Base-by-base conservation (phyloP, 306 rosid genomes). In the Morella rubra region DNA sequence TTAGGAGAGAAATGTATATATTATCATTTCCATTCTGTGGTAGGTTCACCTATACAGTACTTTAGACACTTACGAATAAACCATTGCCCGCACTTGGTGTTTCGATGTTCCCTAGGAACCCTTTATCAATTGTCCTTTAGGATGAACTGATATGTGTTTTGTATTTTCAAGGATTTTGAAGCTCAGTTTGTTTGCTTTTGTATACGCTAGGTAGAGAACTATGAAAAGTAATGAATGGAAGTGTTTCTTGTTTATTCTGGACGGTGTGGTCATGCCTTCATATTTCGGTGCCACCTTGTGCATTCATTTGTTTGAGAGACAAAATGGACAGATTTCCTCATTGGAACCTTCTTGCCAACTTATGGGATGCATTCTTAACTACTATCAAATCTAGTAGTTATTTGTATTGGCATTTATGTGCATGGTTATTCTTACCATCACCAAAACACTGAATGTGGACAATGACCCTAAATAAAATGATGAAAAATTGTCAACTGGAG, bases 351-450 rank as follows among this genome's bases (percentile, higher is more conserved):
- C 32, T 40, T 7, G 12, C 18, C 24, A 51, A 47, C 72, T 22
- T 9, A 49, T 20, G 44, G 32, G 24, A 6, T 66, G 69, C 55
- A 72, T 20, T 76, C 37, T 27, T 19, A 45, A 47, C 52, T 41
- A n/a, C 47, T 46, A 20, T 15, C 54, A 5, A 61, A 19, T 27
- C 42, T 78, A 8, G 37, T 0, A 8, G 16, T 12, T 12, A 16
- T 66, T 41, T 66, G 40, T 42, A 9, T 55, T 65, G 69, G 61
- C 70, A 58, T 79, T 52, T 12, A 27, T 53, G 41, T 54, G 24
- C 37, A 32, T 55, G 60, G 13, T 73, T 56, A 55, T 55, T 66
- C 16, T 79, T 47, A 68, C 14, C 71, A 42, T 66, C 50, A 42
- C 50, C 51, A 66, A 32, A 41, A 50, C 50, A n/a, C 45, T 55